Evolutionary conservation across 139 green algal genomes (phyloP), one percentile per base, ranked within the genome.

Genomic region (Raphidocelis subcapitata): DNA sequence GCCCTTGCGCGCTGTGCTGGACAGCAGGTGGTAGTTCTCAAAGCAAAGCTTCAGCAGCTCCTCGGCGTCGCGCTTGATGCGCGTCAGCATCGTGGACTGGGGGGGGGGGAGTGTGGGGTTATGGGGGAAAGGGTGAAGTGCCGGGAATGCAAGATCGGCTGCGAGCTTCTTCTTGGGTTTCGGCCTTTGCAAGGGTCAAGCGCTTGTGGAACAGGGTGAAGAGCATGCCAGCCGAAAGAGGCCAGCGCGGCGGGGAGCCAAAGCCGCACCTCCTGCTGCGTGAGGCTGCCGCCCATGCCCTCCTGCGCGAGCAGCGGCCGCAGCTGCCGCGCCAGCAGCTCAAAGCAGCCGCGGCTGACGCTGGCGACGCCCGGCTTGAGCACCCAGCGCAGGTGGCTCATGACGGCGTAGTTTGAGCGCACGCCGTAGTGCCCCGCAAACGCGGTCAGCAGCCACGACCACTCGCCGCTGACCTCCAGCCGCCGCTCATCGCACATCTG

Each of bases 331-430:
- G 55, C 60, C 70, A 86, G 65, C 16, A 83, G 65, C 28, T 80
- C 62, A 49, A 86, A 77, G 69, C 81, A 86, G 26, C 49, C 56
- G 26, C 64, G 59, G 54, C 67, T 82, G n/a, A 76, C 73, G 28
- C 75, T 77, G 47, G 73, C 73, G 10, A 86, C 73, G 26, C 76
- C 73, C 15, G 81, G 81, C 64, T 79, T 77, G 31, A 86, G 69
- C 62, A 83, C 73, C 81, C 81, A 86, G 59, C 81, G 80, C 54
- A 86, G 69, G 33, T 86, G 74, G 0, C 69, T 72, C 64, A 86
- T 72, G 18, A 79, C 55, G 31, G 59, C 72, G 65, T 86, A 82
- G 61, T 69, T 59, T 37, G 35, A 31, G 29, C 77, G 73, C 47
- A 86, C 81, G 44, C 77, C 73, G 61, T 83, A 84, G 41, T 72